These are phyloP conservation scores for Pulveroboletus sp. DNA, from an alignment of 768 basidiomycete species.

Conservation along the genomic window DNA sequence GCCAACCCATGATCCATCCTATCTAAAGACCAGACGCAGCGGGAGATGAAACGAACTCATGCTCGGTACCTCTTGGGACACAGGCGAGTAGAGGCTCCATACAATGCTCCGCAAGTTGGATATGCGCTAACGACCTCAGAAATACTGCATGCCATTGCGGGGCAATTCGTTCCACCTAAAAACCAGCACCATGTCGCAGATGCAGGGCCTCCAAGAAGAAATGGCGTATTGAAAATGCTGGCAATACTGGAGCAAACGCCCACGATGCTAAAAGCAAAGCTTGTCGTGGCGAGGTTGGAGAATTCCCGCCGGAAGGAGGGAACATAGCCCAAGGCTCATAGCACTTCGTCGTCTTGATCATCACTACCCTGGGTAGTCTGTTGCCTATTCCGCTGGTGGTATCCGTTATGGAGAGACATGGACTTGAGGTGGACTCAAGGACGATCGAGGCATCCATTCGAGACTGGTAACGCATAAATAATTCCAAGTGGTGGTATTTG, in stretches of 20 bases:
- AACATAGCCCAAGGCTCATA: constrained; percentile 27
- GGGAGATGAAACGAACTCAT: constrained; percentile 36
- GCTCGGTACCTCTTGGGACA: constrained; percentile 62
- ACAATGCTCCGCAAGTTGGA: constrained; percentile 34
- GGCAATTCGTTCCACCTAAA: constrained; percentile 24
- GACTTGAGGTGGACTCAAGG: background rate
- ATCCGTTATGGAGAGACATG: background rate
- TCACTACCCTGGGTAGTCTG: background rate
- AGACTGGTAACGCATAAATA: too few relatives aligned
- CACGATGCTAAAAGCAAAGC: constrained; percentile 33
- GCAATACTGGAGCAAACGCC: constrained; percentile 36
- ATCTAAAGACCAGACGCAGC: constrained; percentile 11
- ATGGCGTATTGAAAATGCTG: constrained; percentile 35
- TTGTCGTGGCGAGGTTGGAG: constrained; percentile 34
- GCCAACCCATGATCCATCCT: constrained; percentile 33
- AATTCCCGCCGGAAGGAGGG: constrained; percentile 42
- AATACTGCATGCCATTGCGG: constrained; percentile 29
- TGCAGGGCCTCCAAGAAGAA: constrained; percentile 34
- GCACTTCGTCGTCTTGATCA: constrained; percentile 17
- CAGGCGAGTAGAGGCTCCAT: constrained; percentile 77
- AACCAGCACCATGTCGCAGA: constrained; percentile 37
- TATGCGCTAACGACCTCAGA: constrained; percentile 30
- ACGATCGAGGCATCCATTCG: too few relatives aligned
- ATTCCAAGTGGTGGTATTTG: too few relatives aligned
- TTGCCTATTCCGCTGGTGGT: background rate